Conservation (phyloP, 768 basidiomycete genomes). For the Suillus variegatus region DNA sequence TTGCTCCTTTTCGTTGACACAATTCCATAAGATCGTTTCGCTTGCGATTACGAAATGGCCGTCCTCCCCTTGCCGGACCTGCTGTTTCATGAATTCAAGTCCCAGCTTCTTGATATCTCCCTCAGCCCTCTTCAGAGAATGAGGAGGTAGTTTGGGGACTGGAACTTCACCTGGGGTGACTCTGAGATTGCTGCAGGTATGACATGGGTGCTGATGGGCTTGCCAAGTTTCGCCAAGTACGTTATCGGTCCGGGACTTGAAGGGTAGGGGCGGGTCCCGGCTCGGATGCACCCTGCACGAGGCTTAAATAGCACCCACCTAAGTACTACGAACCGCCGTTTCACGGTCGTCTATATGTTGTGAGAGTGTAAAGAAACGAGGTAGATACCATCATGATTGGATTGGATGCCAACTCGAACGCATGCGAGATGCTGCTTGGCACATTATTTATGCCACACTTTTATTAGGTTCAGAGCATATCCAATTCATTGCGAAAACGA, state of each 20-base stretch:
- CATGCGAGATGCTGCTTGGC: not conserved
- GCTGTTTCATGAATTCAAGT: conserved; percentile 21
- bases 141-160: conserved; percentile 10
- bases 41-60: conserved; percentile 15
- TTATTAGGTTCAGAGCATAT: not conserved
- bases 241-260: conserved; percentile 16
- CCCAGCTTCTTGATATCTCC: conserved; percentile 9
- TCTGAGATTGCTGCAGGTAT: conserved; percentile 29
- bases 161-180: conserved; percentile 19
- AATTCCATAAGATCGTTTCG: conserved; percentile 59
- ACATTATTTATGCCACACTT: not conserved
- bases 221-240: conserved; percentile 19
- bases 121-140: conserved; percentile 4
- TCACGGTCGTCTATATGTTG: conserved; percentile 16
- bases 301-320: conserved; percentile 11
- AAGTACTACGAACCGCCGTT: conserved; percentile 16
- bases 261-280: conserved; percentile 18
- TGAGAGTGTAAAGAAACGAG: conserved; percentile 21
- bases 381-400: not conserved
- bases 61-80: conserved; percentile 15
- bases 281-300: conserved; percentile 11
- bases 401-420: not conserved
- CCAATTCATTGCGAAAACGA: not conserved
- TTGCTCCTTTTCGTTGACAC: conserved; percentile 49
- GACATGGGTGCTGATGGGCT: conserved; percentile 29